Percentiles rank a stretch among this genome's conserved stretches.
Conservation (phyloP, 805 yeast species). For the Pichia kluyveri region DNA sequence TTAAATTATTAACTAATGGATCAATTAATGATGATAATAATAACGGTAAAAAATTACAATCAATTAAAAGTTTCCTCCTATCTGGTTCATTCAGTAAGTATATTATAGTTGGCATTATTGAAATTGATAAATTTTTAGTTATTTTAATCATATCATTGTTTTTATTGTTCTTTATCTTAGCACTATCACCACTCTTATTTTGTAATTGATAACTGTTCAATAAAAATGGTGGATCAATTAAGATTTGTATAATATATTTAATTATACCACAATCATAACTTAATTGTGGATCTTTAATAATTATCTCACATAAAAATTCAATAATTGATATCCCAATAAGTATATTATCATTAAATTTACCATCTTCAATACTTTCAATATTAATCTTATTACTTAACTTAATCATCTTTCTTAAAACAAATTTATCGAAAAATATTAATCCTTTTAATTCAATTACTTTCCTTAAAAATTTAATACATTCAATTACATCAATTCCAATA, state of each 20-base stretch:
- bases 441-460: slow-evolving; percentile 5
- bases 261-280: slow-evolving; percentile 4
- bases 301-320: slow-evolving; percentile 6
- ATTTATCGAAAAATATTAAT: not conserved
- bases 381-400: not conserved
- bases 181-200: not conserved
- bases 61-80: slow-evolving; percentile 43
- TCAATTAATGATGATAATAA: slow-evolving; percentile 69
- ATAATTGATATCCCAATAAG: not conserved
- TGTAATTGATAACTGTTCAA: not conserved
- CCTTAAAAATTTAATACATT: slow-evolving; percentile 7
- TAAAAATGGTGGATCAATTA: slow-evolving; percentile 11
- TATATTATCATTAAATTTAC: not conserved
- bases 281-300: slow-evolving; percentile 1
- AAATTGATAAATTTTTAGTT: slow-evolving; percentile 2
- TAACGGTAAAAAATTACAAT: slow-evolving; percentile 53
- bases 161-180: not conserved
- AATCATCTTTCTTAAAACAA: not conserved
- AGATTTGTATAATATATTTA: slow-evolving; percentile 3
- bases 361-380: not conserved
- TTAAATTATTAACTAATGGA: slow-evolving; percentile 27
- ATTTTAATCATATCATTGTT: not conserved
- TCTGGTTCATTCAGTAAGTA: slow-evolving; percentile 50
- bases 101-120: slow-evolving; percentile 23
- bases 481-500: slow-evolving; percentile 4